Percentiles rank a stretch among this genome's conserved stretches.
phyloP scores from a whole-genome alignment of 2,329 filamentous ascomycete species.

The Arthrobotrys sphaeroides region DNA sequence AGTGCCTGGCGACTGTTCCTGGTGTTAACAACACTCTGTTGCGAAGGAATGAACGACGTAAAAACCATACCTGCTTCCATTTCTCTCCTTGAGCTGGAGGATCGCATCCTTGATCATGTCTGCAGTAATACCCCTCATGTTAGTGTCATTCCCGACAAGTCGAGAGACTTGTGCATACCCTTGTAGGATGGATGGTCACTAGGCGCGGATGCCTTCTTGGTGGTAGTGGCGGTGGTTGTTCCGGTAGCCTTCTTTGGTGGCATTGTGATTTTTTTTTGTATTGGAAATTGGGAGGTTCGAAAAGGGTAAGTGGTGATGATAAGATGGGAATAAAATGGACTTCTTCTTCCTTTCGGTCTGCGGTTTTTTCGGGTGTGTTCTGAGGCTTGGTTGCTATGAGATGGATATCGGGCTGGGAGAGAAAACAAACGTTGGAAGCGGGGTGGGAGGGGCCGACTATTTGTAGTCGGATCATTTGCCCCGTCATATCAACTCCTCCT shows the following conservation, averaged over 20 bases:
- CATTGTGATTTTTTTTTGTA: conserved; percentile 24
- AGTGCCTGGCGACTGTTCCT: conserved; percentile 38
- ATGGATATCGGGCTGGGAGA: background rate
- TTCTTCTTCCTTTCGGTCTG: background rate
- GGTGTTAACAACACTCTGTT: too few species aligned
- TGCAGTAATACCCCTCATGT: too few species aligned
- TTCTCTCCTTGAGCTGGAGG: conserved; percentile 51
- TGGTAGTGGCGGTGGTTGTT: conserved; percentile 11
- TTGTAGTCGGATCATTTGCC: conserved; percentile 39
- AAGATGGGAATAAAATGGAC: background rate
- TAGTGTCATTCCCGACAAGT: background rate
- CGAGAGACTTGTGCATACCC: too few species aligned
- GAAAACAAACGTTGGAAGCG: conserved; percentile 35
- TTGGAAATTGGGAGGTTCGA: background rate
- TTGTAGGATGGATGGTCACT: conserved; percentile 48
- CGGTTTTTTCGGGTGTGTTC: background rate
- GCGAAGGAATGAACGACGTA: background rate
- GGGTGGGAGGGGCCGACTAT: conserved; percentile 54
- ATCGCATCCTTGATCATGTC: conserved; percentile 53
- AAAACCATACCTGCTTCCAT: conserved; percentile 42
- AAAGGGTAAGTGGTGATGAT: background rate
- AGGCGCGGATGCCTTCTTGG: conserved; percentile 42
- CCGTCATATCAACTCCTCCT: conserved; percentile 39
- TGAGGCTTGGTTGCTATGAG: background rate
- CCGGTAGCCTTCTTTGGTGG: conserved; percentile 53